Evolutionary conservation across 2,329 filamentous ascomycete genomes (phyloP).

Genomic region (Tolypocladium inflatum): DNA sequence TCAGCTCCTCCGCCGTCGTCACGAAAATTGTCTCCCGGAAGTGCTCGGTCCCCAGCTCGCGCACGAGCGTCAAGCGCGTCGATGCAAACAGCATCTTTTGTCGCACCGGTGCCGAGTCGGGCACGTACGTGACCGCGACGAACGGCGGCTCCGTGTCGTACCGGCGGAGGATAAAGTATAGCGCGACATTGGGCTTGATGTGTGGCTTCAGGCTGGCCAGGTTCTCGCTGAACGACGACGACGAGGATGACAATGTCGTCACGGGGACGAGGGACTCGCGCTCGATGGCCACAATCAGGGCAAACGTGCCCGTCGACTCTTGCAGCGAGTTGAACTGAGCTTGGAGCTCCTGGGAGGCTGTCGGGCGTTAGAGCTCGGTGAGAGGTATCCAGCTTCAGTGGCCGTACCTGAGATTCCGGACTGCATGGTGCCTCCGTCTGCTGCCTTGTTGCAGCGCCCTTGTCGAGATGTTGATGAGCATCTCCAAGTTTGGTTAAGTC

Average conservation of each 20-base stretch:
- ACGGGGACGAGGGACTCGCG: slow-evolving; percentile 58
- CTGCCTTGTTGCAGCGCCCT: background rate
- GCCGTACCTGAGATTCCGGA: slow-evolving; percentile 63
- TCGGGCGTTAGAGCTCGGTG: background rate
- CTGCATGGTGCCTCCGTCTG: slow-evolving; percentile 49
- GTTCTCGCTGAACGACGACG: slow-evolving; percentile 53
- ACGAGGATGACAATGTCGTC: slow-evolving; percentile 40
- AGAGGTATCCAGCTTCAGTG: background rate
- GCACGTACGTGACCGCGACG: slow-evolving; percentile 68
- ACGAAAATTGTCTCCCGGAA: slow-evolving; percentile 70
- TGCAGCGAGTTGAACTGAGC: slow-evolving; percentile 63
- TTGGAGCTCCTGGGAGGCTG: slow-evolving; percentile 70
- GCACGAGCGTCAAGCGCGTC: slow-evolving; percentile 63
- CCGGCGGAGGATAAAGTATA: slow-evolving; percentile 68
- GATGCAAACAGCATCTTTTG: slow-evolving; percentile 83
- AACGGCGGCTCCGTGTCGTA: slow-evolving; percentile 49
- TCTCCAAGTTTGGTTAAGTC: background rate
- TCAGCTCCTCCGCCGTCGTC: slow-evolving; percentile 62
- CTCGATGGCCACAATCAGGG: slow-evolving; percentile 61
- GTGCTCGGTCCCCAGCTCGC: slow-evolving; percentile 69
- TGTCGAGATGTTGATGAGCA: background rate
- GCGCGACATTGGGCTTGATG: slow-evolving; percentile 55
- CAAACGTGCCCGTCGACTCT: slow-evolving; percentile 51
- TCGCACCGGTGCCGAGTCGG: slow-evolving; percentile 67
- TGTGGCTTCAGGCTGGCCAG: slow-evolving; percentile 52